Base-by-base conservation (phyloP, 805 yeast species). In the Candida ponderosae region DNA sequence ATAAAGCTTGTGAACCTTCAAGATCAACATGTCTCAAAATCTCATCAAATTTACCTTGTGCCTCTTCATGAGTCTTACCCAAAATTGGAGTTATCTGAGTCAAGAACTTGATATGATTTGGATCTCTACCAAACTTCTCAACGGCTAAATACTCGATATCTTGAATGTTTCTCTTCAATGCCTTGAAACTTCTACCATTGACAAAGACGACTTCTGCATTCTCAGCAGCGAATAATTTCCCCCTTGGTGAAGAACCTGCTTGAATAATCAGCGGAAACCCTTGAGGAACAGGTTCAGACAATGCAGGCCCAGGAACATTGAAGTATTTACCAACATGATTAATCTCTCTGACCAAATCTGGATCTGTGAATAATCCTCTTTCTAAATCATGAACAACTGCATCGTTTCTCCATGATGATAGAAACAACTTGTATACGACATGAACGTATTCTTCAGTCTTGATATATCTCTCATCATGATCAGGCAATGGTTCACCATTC, bases 161-260 rank as follows among this genome's bases (percentile, higher is more conserved):
- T n/a, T 48, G 46, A 26, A 63, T 57, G 28, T 57, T 46, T 11
- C 43, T 45, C 4, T 45, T 50, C 26, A 60, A 46, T 13, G 35
- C 40, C 26, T 49, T 55, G 3, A 63, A 59, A 20, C 61, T 48
- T 34, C 52, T 50, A 17, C 53, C 54, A 17, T 58, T 49, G n/a
- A 63, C 51, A 41, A 62, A 65, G 6, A 62, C 57, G 6, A 54
- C 56, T 40, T 66, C 71, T 3, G 70, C 70, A 46, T 59, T 58
- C 37, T 53, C 53, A 19, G 69, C 68, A 13, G 66, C 67, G 44
- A 60, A 61, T 9, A 59, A 56, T 29, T 51, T 53, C 10, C 69
- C 68, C 15, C 45, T 51, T 17, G 53, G 43, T 8, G 68, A 63
- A 28, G 65, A 51, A 5, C 69, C 69, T 1, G 69, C 69, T 42